phyloP scores from a whole-genome alignment of 2,329 filamentous ascomycete species.

The Scleromitrula shiraiana region DNA sequence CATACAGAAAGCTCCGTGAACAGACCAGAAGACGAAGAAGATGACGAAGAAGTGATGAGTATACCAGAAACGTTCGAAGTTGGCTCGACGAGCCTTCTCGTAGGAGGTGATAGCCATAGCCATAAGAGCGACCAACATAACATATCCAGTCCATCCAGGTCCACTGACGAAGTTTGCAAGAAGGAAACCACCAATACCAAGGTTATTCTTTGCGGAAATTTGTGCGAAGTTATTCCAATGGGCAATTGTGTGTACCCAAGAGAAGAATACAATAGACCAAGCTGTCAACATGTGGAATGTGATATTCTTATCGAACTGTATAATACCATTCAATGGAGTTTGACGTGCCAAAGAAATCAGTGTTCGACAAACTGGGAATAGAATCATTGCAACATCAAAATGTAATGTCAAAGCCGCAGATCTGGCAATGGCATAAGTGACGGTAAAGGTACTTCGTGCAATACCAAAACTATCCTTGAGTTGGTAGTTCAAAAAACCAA shows the following conservation, averaged over 20 bases:
- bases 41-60: constrained; percentile 81
- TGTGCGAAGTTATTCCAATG: constrained; percentile 84
- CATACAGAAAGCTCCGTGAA: constrained; percentile 86
- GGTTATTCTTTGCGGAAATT: constrained; percentile 64
- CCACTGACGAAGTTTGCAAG: constrained; percentile 71
- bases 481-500: constrained; percentile 72
- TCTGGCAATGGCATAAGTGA: constrained; percentile 70
- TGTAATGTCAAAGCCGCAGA: constrained; percentile 70
- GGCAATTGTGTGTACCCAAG: constrained; percentile 77
- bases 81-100: constrained; percentile 69
- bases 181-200: constrained; percentile 72
- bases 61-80: constrained; percentile 89
- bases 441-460: constrained; percentile 61
- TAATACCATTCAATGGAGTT: constrained; percentile 76
- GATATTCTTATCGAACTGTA: constrained; percentile 85
- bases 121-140: constrained; percentile 73
- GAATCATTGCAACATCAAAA: constrained; percentile 70
- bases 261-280: constrained; percentile 85
- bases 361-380: constrained; percentile 77
- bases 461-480: constrained; percentile 66
- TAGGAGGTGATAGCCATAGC: constrained; percentile 71
- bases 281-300: constrained; percentile 79
- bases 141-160: constrained; percentile 78
- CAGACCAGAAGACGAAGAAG: constrained; percentile 88
- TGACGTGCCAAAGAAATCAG: constrained; percentile 74